Percentiles rank a stretch among this genome's conserved stretches.
phyloP scores from a whole-genome alignment of 2,329 filamentous ascomycete species.

The Graphiopsis chlorocephala region DNA sequence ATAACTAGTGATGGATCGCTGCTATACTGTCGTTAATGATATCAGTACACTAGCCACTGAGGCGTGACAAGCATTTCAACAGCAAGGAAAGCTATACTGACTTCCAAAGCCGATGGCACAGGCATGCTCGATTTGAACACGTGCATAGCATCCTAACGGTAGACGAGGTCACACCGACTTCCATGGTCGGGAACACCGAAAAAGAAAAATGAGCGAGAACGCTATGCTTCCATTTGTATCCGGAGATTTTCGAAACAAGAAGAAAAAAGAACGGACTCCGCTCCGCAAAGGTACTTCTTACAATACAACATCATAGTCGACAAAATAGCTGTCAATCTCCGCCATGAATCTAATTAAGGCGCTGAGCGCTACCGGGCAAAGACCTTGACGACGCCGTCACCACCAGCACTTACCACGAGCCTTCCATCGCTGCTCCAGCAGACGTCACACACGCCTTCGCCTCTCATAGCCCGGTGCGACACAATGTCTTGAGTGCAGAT shows the following conservation, averaged over 20 bases:
- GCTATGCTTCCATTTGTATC: conserved; percentile 3
- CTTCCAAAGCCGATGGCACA: too few species aligned
- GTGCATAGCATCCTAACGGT: too few species aligned
- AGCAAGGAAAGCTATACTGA: too few species aligned
- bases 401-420: conserved; percentile 91
- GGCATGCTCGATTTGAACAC: too few species aligned
- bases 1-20: too few species aligned
- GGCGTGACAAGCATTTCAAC: too few species aligned
- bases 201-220: background rate
- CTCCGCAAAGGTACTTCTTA: background rate
- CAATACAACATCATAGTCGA: background rate
- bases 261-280: background rate
- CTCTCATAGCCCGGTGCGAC: conserved; percentile 87
- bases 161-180: too few species aligned
- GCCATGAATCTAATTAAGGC: background rate
- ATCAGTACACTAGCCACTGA: too few species aligned
- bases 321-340: background rate
- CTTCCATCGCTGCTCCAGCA: conserved; percentile 95
- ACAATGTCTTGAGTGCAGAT: conserved; percentile 95
- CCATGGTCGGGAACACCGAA: background rate
- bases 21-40: too few species aligned
- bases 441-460: conserved; percentile 89
- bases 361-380: conserved; percentile 47
- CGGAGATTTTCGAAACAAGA: background rate
- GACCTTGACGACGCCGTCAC: conserved; percentile 94